A percentile compares a stretch with the other conserved stretches of the same genome.
Evolutionary conservation across 257 asterid genomes (phyloP).

Genomic region (Nemophila menziesii): DNA sequence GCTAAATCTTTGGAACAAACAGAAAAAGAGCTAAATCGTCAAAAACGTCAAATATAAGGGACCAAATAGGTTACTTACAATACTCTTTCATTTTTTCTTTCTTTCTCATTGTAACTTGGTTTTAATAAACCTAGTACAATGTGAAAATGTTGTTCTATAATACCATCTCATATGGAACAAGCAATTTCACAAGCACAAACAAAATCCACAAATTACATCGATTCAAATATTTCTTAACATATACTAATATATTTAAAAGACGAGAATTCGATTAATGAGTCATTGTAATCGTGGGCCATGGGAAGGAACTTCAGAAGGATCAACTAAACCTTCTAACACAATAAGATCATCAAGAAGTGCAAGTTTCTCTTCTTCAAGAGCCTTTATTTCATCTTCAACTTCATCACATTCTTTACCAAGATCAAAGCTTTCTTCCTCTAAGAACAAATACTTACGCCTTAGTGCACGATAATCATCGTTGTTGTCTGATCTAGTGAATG

Average conservation of each 20-base stretch:
- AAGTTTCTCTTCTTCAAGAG: conserved; percentile 79
- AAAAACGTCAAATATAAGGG: no score
- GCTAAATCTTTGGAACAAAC: no score
- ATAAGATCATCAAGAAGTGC: conserved; percentile 75
- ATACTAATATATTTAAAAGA: conserved; percentile 1
- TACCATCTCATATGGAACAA: no score
- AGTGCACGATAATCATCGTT: conserved; percentile 61
- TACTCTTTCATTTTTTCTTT: no score
- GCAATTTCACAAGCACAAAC: background rate
- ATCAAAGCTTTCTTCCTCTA: conserved; percentile 71
- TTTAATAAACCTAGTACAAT: no score
- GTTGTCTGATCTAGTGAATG: conserved; percentile 30
- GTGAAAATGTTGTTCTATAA: no score
- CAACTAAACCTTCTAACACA: conserved; percentile 77
- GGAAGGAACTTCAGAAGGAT: conserved; percentile 48
- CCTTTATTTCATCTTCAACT: conserved; percentile 52
- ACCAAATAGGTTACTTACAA: no score
- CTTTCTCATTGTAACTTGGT: no score
- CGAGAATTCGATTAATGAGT: background rate
- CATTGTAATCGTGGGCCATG: conserved; percentile 24
- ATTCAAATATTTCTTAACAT: background rate
- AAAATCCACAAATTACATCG: background rate
- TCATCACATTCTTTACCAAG: conserved; percentile 50
- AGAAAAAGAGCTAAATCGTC: no score
- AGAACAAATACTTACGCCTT: conserved; percentile 62